Conservation (phyloP, 1,284 basidiomycete species). For the Testicularia cyperi region DNA sequence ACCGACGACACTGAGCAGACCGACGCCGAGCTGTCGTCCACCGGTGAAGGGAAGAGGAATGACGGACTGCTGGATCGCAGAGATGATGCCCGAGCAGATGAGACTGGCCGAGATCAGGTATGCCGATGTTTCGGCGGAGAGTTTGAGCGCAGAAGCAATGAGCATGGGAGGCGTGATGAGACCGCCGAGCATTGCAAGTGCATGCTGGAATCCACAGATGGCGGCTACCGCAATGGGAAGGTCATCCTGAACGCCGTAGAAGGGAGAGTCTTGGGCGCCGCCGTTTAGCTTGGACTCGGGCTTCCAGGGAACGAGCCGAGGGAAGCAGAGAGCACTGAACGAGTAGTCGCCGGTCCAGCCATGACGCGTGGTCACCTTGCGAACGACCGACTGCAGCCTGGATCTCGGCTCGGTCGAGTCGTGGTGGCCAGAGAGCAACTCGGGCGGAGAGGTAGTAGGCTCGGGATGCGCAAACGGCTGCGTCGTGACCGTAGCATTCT, state of each 20-base stretch:
- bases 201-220: constrained; percentile 68
- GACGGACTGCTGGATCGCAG: constrained; percentile 74
- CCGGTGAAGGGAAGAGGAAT: constrained; percentile 65
- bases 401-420: neutral
- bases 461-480: constrained; percentile 25
- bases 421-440: neutral
- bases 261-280: constrained; percentile 23
- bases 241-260: constrained; percentile 49
- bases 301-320: constrained; percentile 43
- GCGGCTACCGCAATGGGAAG: constrained; percentile 41
- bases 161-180: constrained; percentile 77
- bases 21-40: constrained; percentile 73
- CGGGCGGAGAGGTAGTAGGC: constrained; percentile 1
- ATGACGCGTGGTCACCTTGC: constrained; percentile 16
- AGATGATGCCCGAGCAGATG: constrained; percentile 71
- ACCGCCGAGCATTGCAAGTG: constrained; percentile 78
- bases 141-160: constrained; percentile 49
- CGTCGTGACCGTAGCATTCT: constrained; percentile 24
- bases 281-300: constrained; percentile 10
- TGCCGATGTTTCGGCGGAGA: constrained; percentile 64
- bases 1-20: constrained; percentile 79
- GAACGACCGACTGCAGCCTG: constrained; percentile 1
- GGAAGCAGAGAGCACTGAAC: constrained; percentile 41
- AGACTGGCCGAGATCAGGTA: constrained; percentile 81
- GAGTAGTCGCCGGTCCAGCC: constrained; percentile 50